Base-by-base conservation (phyloP, 139 green algal species). In the Ettlia oleoabundans region DNA sequence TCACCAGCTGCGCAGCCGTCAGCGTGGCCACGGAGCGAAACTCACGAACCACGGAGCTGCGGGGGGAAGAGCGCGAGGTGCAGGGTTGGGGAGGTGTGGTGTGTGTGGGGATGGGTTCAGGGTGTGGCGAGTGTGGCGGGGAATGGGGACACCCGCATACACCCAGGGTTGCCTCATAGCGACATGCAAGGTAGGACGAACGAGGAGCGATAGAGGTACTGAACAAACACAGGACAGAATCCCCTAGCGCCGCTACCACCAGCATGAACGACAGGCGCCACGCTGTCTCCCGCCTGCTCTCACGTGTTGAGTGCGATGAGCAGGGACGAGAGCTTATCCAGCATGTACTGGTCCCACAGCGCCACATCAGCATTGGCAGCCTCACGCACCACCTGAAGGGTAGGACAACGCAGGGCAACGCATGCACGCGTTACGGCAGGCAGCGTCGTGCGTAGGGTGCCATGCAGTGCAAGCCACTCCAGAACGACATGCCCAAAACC, bases 1-100 rank as follows among this genome's bases (percentile, higher is more conserved):
- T 96, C 19, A 91, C 85, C 71, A 96, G 63, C 89, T 96, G 93
- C 5, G 66, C 77, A 1, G 89, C 91, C 0, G 93, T 95, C 43
- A 95, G 80, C 0, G 93, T 95, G 75, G 88, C 92, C 22, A 87
- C 82, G 21, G 81, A 82, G 15, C 93, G 85, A 65, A 96, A 94
- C 33, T 82, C 68, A 21, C 90, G 89, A 28, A 95, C 86, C 55
- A 87, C 76, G 38, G 92, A 91, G 30, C 91, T 80, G 73, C 73
- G n/a, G 26, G 47, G 47, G 10, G 47, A 10, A 58, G 47, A 15
- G 47, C 15, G 47, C 13, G 47, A 53, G 35, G 30, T 19, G 33
- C 8, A 22, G 64, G 2, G 4, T 5, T 22, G 37, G 22, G 30
- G 24, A 8, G 24, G 2, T 40, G 42, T 19, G 7, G 42, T 4